Base-by-base conservation (phyloP, 257 asterid genomes). In the Capsicum baccatum region DNA sequence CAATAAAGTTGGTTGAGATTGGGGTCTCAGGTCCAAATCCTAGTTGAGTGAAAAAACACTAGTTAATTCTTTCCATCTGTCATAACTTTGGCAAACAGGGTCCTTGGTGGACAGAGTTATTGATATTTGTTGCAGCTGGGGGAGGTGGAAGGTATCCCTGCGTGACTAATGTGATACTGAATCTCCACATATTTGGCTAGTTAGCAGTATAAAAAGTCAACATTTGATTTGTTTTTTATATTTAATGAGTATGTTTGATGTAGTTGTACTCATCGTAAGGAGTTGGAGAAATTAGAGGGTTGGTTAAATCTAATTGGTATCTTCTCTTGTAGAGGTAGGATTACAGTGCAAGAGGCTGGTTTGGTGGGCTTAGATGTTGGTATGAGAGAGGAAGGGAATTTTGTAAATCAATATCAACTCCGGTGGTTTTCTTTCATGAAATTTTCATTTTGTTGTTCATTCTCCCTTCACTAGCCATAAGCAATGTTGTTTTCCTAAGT, bases 51-150 rank as follows among this genome's bases (percentile, higher is more conserved):
- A 44, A 39, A 39, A 39, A 39, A 39, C 42, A 39, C 42, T 39
- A 39, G 42, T 2, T 39, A 5, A 39, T 39, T 39, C 42, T 39
- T 39, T 4, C 42, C 42, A 39, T 39, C 5, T 39, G 42, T 39
- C 21, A 39, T 39, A 39, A 81, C 64, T 92, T 88, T 39, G 96
- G 78, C 21, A 39, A 26, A 26, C 33, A 26, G 33, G 21, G 33
- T 2, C 42, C 5, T 39, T 39, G 42, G 42, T 39, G 5, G 42
- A 39, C 42, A 39, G 42, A 39, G 5, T 39, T 39, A 39, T 39
- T 4, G 42, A 26, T 26, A 26, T 26, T 26, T 26, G 33, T 15
- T 26, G 33, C 33, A 2, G 42, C 42, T 39, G 42, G 42, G 42
- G 42, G 42, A 39, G 42, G 42, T 39, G 42, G 42, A 39, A 39